These are phyloP conservation scores for Pseudocercospora cruenta DNA, from an alignment of 2,329 filamentous ascomycete species.

Conservation along the genomic window DNA sequence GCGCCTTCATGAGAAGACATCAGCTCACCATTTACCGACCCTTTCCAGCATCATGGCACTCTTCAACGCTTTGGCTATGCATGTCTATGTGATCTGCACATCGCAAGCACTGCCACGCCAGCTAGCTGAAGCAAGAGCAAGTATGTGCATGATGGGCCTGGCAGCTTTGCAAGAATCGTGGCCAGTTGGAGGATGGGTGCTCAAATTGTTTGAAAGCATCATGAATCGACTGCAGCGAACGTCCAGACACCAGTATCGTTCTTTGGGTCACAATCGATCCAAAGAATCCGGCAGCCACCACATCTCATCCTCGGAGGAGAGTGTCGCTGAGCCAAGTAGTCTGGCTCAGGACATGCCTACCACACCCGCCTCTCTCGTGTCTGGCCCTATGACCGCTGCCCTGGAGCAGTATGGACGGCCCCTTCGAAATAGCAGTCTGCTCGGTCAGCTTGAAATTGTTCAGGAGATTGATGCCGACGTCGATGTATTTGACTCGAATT, in stretches of 20 bases:
- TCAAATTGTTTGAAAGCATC: not conserved
- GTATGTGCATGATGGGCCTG: not conserved
- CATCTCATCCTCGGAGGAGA: not conserved
- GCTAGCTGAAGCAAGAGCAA: not conserved
- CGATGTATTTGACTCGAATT: not conserved
- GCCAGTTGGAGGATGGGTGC: not conserved
- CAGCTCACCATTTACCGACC: no score
- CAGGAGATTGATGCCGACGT: not conserved
- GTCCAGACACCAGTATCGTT: not conserved
- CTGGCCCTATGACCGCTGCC: not conserved
- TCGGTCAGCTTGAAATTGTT: not conserved
- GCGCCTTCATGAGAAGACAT: not conserved
- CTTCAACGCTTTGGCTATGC: not conserved
- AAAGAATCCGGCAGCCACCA: not conserved
- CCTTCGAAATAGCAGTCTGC: not conserved
- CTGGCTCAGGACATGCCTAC: not conserved
- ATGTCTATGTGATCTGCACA: not conserved
- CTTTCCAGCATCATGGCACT: not conserved
- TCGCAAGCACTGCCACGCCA: not conserved
- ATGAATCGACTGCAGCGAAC: not conserved
- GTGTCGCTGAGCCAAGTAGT: not conserved
- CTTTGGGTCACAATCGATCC: not conserved
- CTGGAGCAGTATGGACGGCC: not conserved
- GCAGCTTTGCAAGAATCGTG: not conserved
- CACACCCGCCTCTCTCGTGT: not conserved